Conservation (phyloP, 352 stramenopile species). For the Phytophthora capsici region DNA sequence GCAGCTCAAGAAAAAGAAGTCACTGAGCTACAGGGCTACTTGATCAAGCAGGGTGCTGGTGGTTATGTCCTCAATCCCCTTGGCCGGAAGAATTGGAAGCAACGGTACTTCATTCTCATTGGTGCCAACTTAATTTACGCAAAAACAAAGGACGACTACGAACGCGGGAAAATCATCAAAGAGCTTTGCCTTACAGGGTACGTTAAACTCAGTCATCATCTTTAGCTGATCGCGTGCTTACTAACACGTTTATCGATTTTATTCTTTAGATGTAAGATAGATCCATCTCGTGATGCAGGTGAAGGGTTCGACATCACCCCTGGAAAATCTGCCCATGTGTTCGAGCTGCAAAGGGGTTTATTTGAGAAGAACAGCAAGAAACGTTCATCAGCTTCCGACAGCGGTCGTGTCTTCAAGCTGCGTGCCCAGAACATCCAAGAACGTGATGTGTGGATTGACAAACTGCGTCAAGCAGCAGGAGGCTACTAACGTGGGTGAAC, state of each 20-base stretch:
- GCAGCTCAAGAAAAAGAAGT: slow-evolving; percentile 70
- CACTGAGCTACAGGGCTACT: slow-evolving; percentile 79
- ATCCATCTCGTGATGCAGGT: slow-evolving; percentile 74
- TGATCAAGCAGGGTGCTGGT: slow-evolving; percentile 88
- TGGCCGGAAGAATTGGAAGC: slow-evolving; percentile 88
- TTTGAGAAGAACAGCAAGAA: slow-evolving; percentile 88
- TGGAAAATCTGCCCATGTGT: slow-evolving; percentile 69
- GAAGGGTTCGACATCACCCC: slow-evolving; percentile 88
- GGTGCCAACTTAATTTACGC: slow-evolving; percentile 78
- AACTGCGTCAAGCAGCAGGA: slow-evolving; percentile 62
- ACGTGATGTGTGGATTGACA: slow-evolving; percentile 83
- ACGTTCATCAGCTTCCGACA: slow-evolving; percentile 71
- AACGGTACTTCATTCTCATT: slow-evolving; percentile 87
- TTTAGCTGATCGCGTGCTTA: neutral
- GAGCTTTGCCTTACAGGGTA: slow-evolving; percentile 82
- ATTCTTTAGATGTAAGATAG: slow-evolving; percentile 61
- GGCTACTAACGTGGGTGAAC: slow-evolving; percentile 35
- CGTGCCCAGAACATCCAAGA: slow-evolving; percentile 86
- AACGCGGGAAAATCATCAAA: slow-evolving; percentile 88
- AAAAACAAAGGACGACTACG: slow-evolving; percentile 88
- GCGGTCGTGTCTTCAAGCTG: slow-evolving; percentile 81
- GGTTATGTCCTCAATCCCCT: slow-evolving; percentile 81
- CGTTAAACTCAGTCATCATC: slow-evolving; percentile 4
- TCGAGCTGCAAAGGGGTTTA: slow-evolving; percentile 73
- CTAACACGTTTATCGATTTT: neutral